A percentile compares a stretch with the other conserved stretches of the same genome.
Conservation (phyloP, 2,329 filamentous ascomycete genomes). For the Blastomyces parvus region DNA sequence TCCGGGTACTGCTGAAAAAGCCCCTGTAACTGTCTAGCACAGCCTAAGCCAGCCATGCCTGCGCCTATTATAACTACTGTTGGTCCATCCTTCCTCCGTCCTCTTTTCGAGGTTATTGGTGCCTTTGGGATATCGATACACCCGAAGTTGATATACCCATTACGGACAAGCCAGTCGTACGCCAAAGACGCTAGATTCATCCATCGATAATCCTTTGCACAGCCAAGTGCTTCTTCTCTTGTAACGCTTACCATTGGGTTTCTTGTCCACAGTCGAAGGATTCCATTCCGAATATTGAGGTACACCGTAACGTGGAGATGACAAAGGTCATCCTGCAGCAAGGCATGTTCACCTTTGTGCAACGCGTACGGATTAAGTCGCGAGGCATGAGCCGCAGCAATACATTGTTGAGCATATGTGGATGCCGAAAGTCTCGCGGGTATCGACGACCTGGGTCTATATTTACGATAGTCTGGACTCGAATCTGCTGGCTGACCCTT, state of each 20-base stretch:
- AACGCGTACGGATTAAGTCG: constrained; percentile 81
- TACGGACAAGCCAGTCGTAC: constrained; percentile 82
- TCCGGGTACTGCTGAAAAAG: constrained; percentile 71
- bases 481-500: constrained; percentile 12
- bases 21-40: constrained; percentile 82
- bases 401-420: constrained; percentile 85
- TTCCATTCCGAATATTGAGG: constrained; percentile 90
- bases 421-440: constrained; percentile 60
- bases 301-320: constrained; percentile 88
- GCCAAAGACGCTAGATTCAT: constrained; percentile 81
- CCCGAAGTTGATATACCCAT: constrained; percentile 94
- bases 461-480: constrained; percentile 35
- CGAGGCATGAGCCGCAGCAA: constrained; percentile 79
- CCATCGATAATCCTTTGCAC: constrained; percentile 77
- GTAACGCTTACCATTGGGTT: constrained; percentile 77
- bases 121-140: constrained; percentile 63
- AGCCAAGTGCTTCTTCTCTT: constrained; percentile 78
- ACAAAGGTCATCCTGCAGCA: constrained; percentile 73
- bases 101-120: constrained; percentile 30
- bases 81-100: constrained; percentile 46
- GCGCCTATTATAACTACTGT: constrained; percentile 83
- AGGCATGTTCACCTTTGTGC: constrained; percentile 71
- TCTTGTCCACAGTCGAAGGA: constrained; percentile 77
- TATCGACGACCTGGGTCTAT: constrained; percentile 72
- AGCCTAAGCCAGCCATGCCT: constrained; percentile 86